These are phyloP conservation scores for Plasmodium vinckei DNA, from an alignment of 169 alveolate species.

Conservation along the genomic window DNA sequence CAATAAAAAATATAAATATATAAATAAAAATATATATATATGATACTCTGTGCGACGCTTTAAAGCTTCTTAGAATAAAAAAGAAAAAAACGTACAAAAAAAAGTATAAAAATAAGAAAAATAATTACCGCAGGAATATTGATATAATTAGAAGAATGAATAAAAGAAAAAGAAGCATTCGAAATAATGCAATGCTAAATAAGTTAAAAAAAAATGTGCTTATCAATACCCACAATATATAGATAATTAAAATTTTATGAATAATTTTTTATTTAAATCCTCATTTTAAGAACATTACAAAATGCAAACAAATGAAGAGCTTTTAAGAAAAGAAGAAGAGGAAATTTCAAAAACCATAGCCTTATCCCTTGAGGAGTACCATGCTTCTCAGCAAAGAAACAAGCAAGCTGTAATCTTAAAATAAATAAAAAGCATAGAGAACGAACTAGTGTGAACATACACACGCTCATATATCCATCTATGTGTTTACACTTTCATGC, in stretches of 20 bases:
- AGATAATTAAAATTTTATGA: no score
- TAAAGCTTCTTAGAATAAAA: neutral
- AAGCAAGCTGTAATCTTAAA: conserved; percentile 17
- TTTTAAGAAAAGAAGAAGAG: conserved; percentile 71
- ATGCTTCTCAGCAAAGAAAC: conserved; percentile 40
- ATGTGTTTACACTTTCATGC: neutral
- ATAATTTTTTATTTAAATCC: no score
- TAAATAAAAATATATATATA: neutral
- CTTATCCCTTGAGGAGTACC: conserved; percentile 57
- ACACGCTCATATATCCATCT: neutral
- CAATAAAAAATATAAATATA: neutral
- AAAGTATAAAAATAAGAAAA: neutral
- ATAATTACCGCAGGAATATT: neutral
- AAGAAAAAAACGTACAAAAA: neutral
- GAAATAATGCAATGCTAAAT: no score
- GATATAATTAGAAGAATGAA: no score
- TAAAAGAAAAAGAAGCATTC: no score
- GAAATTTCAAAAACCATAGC: conserved; percentile 71
- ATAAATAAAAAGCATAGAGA: neutral
- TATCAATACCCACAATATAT: no score
- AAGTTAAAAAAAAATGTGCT: no score
- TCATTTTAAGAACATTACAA: conserved; percentile 10
- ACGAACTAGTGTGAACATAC: no score
- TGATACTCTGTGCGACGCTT: neutral
- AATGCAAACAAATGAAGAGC: conserved; percentile 76